These are phyloP conservation scores for Naganishia sp. DNA, from an alignment of 1,284 basidiomycete species.

Conservation along the genomic window DNA sequence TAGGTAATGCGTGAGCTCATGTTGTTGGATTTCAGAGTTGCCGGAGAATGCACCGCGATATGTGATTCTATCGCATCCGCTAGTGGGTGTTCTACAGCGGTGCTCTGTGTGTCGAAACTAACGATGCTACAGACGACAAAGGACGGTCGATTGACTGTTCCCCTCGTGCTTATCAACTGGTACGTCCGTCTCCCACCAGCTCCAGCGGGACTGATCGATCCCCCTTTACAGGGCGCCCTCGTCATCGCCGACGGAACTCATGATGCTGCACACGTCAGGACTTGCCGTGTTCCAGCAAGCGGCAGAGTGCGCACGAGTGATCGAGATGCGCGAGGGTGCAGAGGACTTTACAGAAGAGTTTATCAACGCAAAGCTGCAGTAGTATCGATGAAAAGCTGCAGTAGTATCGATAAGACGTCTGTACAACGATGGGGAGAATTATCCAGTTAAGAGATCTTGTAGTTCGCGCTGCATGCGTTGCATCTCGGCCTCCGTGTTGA, in stretches of 20 bases:
- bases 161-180: constrained; percentile 84
- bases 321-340: constrained; percentile 77
- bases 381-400: constrained; percentile 56
- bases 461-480: constrained; percentile 83
- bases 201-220: neutral
- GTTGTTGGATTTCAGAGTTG: constrained; percentile 62
- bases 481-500: constrained; percentile 73
- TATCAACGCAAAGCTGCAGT: constrained; percentile 64
- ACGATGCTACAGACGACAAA: constrained; percentile 58
- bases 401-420: too few species aligned
- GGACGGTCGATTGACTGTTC: constrained; percentile 83
- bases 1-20: neutral
- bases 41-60: constrained; percentile 88
- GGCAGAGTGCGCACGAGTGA: constrained; percentile 54
- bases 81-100: too few species aligned
- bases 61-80: constrained; percentile 78
- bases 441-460: constrained; percentile 77
- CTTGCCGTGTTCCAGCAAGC: constrained; percentile 74
- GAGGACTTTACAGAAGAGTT: constrained; percentile 73
- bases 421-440: neutral
- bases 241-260: constrained; percentile 69
- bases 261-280: constrained; percentile 81
- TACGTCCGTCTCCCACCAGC: constrained; percentile 37
- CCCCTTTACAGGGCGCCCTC: constrained; percentile 58
- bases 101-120: too few species aligned